phyloP scores from a whole-genome alignment of 306 rosid genomes.

The Begonia peltatifolia region DNA sequence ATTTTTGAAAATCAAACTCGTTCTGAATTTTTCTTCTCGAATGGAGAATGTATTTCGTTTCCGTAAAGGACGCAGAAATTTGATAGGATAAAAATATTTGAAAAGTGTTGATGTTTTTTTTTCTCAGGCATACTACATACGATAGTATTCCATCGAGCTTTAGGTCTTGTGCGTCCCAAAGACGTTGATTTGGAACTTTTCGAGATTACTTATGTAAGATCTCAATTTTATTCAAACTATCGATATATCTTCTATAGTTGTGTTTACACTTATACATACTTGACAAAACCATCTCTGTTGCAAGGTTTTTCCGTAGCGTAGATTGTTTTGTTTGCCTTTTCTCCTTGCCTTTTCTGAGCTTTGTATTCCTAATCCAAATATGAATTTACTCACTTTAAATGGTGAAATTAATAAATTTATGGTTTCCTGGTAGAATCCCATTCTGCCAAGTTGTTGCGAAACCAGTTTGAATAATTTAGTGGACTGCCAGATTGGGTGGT shows the following conservation, averaged over 20 bases:
- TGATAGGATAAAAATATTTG: neutral
- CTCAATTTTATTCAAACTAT: neutral
- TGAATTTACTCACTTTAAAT: no score
- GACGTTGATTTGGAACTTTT: slow-evolving; percentile 85
- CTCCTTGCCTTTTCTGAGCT: neutral
- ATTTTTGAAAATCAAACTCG: no score
- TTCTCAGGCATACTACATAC: slow-evolving; percentile 87
- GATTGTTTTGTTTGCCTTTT: neutral
- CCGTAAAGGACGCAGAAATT: no score
- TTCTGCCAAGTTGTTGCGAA: no score
- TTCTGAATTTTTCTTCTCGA: no score
- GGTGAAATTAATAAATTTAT: no score
- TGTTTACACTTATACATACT: neutral
- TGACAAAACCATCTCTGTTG: neutral
- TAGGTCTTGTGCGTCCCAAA: slow-evolving; percentile 95
- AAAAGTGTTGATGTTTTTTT: neutral
- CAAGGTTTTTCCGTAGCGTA: neutral
- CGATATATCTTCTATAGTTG: neutral
- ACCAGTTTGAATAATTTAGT: no score
- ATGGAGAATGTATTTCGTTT: no score
- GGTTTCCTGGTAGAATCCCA: no score
- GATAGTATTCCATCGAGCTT: slow-evolving; percentile 80
- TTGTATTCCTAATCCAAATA: no score
- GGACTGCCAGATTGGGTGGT: no score
- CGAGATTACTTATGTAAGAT: slow-evolving; percentile 77